These are phyloP conservation scores for Ogataea pilisensis DNA, from an alignment of 805 yeast species.

Conservation along the genomic window DNA sequence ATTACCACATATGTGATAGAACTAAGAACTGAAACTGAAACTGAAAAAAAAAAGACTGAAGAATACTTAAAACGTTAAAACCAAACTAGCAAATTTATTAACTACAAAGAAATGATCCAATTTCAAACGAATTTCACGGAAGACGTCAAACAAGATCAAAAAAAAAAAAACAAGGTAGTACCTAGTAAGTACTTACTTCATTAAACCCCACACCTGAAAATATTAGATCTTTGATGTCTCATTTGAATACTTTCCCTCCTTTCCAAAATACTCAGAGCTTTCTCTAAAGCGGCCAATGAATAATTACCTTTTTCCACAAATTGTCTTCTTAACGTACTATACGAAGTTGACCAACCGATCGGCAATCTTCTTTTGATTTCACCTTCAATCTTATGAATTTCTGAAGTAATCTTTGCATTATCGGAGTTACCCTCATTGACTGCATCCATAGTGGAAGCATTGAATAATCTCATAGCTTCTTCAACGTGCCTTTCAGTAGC, in stretches of 20 bases:
- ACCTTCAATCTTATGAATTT: slow-evolving; percentile 74
- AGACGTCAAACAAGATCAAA: not conserved
- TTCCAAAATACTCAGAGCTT: slow-evolving; percentile 76
- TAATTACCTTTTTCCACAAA: slow-evolving; percentile 61
- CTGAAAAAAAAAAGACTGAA: not conserved
- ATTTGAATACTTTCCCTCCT: slow-evolving; percentile 84
- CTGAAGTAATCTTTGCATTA: slow-evolving; percentile 55
- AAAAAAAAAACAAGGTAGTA: not conserved
- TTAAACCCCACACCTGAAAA: slow-evolving; percentile 67
- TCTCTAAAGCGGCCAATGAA: slow-evolving; percentile 70
- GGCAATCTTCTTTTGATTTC: slow-evolving; percentile 89
- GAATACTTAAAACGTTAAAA: too few relatives aligned
- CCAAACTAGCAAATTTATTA: too few relatives aligned
- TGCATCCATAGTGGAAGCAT: slow-evolving; percentile 97
- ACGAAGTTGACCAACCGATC: slow-evolving; percentile 93
- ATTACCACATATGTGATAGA: too few relatives aligned
- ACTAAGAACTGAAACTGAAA: not conserved
- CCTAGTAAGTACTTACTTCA: too few relatives aligned
- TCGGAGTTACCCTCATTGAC: slow-evolving; percentile 47
- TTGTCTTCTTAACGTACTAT: slow-evolving; percentile 77
- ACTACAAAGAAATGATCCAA: too few relatives aligned
- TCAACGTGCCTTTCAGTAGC: slow-evolving; percentile 89
- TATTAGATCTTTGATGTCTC: slow-evolving; percentile 79
- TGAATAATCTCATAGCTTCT: slow-evolving; percentile 90
- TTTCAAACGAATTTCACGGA: too few relatives aligned